Conservation (phyloP, 345 rosid genomes). For the Populus pruinosa region DNA sequence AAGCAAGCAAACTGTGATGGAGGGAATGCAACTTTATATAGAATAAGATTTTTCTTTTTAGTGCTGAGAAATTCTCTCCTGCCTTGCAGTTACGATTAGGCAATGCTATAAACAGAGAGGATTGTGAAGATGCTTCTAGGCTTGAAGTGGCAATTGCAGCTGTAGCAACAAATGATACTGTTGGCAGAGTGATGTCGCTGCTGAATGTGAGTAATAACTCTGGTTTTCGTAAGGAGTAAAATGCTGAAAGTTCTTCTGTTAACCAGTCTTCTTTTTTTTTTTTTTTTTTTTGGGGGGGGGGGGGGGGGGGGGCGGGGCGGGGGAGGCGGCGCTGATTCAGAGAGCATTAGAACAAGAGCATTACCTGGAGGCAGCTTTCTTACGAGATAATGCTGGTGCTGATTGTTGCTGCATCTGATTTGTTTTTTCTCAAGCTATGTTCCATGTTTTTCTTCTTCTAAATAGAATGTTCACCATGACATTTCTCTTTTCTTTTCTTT, state of each 20-base stretch:
- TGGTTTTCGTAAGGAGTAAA: background rate
- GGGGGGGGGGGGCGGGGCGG: too few species aligned
- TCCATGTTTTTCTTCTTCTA: background rate
- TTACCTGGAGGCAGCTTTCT: conserved; percentile 69
- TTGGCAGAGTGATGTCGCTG: conserved; percentile 65
- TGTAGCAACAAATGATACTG: conserved; percentile 64
- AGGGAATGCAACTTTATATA: background rate
- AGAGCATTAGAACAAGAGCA: conserved; percentile 71
- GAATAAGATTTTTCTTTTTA: background rate
- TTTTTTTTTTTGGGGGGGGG: too few species aligned
- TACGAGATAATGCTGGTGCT: conserved; percentile 82
- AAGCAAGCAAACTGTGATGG: background rate
- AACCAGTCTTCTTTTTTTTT: conserved; percentile 10
- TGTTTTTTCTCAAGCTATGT: background rate
- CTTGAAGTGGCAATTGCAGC: conserved; percentile 94
- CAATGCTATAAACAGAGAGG: conserved; percentile 57
- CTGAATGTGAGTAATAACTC: conserved; percentile 43
- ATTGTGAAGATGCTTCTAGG: conserved; percentile 77
- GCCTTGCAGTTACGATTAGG: conserved; percentile 56
- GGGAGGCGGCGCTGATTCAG: conserved; percentile 43
- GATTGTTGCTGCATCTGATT: conserved; percentile 23
- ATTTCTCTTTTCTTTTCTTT: conserved; percentile 8
- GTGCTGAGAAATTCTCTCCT: background rate
- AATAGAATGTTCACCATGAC: background rate
- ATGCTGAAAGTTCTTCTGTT: background rate